Base-by-base conservation (phyloP, 176 grass and related monocot genomes). In the Aegilops bicornis region DNA sequence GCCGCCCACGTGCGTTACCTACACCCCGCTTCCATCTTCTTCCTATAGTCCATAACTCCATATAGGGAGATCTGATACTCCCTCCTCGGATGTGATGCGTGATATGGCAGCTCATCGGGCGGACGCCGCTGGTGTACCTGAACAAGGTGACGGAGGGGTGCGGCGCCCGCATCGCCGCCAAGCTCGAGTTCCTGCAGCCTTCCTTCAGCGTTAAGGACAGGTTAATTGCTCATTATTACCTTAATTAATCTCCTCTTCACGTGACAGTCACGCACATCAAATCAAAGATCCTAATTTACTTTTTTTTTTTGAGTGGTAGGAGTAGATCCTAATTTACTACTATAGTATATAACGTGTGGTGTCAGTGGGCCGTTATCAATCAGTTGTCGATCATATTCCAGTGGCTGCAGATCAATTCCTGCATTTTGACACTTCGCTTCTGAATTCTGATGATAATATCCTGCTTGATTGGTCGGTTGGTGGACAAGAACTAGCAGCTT, bases 171-270 rank as follows among this genome's bases (percentile, higher is more conserved):
- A 33, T 98, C 39, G 96, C 93, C 0, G 93, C 90, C 58, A 98
- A 98, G 91, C 88, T 98, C 54, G 93, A 98, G 78, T 95, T 94
- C 84, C 73, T 98, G 37, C 96, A 98, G 47, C 91, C 96, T 7
- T 94, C 96, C 19, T 98, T 95, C 83, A 98, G 96, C 40, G 93
- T 98, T 59, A 98, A 98, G 60, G 96, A 98, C 86, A 95, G 93
- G 95, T 92, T 54, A 7, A 19, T 54, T 54, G 50, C 16, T 19
- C 19, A 48, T 79, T 27, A 48, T 79, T 27, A 23, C 19, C 59
- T 52, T 15, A 8, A 64, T 59, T 10, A 24, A 11, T 48, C 45
- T 48, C 45, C 45, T 54, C 50, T 54, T 54, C 50, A 19, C 50
- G 50, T 54, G 50, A 0, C 50, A 54, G 50, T 19, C 50, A 17